Evolutionary conservation across 495 filamentous ascomycete genomes (phyloP).

Genomic region (Xylona heveae): DNA sequence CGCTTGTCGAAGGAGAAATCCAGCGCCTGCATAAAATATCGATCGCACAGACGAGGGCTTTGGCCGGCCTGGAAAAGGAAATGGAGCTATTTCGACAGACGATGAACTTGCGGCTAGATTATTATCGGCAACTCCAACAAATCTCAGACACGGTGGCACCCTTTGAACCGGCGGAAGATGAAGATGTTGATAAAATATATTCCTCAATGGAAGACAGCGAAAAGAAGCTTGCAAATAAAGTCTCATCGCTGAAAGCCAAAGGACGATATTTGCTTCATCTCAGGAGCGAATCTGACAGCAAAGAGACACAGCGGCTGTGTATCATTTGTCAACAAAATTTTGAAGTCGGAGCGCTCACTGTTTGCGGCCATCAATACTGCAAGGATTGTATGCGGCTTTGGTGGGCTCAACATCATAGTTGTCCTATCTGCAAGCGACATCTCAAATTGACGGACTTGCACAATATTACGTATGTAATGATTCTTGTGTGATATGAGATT

Average conservation of each 20-base stretch:
- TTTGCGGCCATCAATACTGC: constrained; percentile 83
- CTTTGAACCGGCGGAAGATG: constrained; percentile 1
- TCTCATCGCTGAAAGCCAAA: constrained; percentile 43
- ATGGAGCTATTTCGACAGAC: constrained; percentile 51
- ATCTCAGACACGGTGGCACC: constrained; percentile 29
- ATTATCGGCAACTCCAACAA: constrained; percentile 70
- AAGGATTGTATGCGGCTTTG: constrained; percentile 63
- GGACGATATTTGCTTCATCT: constrained; percentile 48
- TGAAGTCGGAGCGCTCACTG: constrained; percentile 61
- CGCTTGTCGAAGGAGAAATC: constrained; percentile 33
- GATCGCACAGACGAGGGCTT: constrained; percentile 40
- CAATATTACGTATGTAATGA: constrained; percentile 36
- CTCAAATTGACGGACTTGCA: constrained; percentile 44
- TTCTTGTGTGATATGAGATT: background rate
- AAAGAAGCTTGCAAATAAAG: constrained; percentile 23
- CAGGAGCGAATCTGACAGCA: constrained; percentile 30
- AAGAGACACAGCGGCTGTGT: constrained; percentile 39
- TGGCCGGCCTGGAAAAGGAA: constrained; percentile 32
- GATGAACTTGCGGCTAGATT: constrained; percentile 68
- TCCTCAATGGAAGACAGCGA: constrained; percentile 20
- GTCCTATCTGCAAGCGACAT: constrained; percentile 55
- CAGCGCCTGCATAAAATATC: constrained; percentile 36
- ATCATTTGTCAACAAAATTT: constrained; percentile 61
- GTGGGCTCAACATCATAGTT: constrained; percentile 37
- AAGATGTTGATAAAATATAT: background rate